phyloP scores from a whole-genome alignment of 2,329 filamentous ascomycete genomes.

The Paecilomyces fulvus region DNA sequence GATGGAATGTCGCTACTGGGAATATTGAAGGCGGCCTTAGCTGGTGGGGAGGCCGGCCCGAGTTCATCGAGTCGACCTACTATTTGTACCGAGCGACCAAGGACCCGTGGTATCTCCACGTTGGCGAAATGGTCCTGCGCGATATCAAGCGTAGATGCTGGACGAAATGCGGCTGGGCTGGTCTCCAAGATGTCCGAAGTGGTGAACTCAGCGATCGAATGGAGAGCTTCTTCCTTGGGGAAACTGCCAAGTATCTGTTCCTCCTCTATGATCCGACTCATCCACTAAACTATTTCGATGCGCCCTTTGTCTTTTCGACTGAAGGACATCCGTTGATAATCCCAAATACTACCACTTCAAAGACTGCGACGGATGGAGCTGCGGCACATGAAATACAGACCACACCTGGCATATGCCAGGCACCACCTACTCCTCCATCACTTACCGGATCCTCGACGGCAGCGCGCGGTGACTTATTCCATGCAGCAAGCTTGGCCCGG shows the following conservation, averaged over 20 bases:
- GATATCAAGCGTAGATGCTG: slow-evolving; percentile 86
- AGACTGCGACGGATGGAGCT: neutral
- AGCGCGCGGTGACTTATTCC: slow-evolving; percentile 72
- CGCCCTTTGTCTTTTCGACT: slow-evolving; percentile 86
- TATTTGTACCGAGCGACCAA: slow-evolving; percentile 89
- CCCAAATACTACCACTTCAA: slow-evolving; percentile 40
- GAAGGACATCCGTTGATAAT: slow-evolving; percentile 91
- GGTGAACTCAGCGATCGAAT: slow-evolving; percentile 88
- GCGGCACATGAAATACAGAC: slow-evolving; percentile 4
- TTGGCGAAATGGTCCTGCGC: slow-evolving; percentile 87
- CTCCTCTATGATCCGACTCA: slow-evolving; percentile 80
- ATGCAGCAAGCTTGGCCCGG: slow-evolving; percentile 76
- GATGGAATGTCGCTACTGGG: slow-evolving; percentile 81
- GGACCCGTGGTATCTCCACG: slow-evolving; percentile 93
- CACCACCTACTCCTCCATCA: slow-evolving; percentile 49
- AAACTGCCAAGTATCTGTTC: slow-evolving; percentile 94
- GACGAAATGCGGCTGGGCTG: slow-evolving; percentile 88
- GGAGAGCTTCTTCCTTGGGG: slow-evolving; percentile 97
- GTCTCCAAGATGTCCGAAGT: slow-evolving; percentile 69
- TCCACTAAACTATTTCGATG: slow-evolving; percentile 78
- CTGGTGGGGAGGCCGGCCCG: slow-evolving; percentile 93
- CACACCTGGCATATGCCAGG: slow-evolving; percentile 54
- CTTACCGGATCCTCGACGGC: slow-evolving; percentile 73
- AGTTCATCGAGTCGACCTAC: slow-evolving; percentile 96
- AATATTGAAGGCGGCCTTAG: slow-evolving; percentile 77